A percentile compares a stretch with the other conserved stretches of the same genome.
These are phyloP conservation scores for Ganoderma multipileum DNA, from an alignment of 1,284 basidiomycete genomes.

Conservation along the genomic window DNA sequence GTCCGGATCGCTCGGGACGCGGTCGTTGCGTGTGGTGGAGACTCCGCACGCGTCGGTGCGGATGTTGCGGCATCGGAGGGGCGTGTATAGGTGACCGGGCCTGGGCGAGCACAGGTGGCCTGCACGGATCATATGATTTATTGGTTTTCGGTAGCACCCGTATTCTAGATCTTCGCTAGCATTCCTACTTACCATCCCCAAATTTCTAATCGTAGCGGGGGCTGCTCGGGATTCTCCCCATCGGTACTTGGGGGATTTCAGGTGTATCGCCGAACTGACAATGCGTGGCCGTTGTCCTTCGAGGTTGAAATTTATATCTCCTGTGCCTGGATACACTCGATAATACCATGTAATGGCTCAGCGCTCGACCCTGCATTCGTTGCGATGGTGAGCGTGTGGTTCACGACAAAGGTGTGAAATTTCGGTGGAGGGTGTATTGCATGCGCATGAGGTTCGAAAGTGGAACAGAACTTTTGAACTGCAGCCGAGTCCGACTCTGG, in stretches of 20 bases:
- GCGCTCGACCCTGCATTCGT: background rate
- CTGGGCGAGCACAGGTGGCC: background rate
- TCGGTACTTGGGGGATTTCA: background rate
- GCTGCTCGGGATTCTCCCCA: background rate
- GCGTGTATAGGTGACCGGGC: constrained; percentile 10
- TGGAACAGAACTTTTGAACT: background rate
- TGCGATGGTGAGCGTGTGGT: background rate
- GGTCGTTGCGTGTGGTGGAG: constrained; percentile 1
- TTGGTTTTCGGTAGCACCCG: constrained; percentile 8
- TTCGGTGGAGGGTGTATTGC: background rate
- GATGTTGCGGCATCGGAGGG: constrained; percentile 12
- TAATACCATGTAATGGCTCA: background rate
- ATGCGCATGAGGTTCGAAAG: background rate
- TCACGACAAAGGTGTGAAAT: background rate
- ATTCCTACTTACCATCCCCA: too few relatives aligned
- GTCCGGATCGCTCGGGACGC: background rate
- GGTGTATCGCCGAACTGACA: background rate
- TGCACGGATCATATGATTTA: constrained; percentile 4
- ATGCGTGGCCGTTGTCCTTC: background rate
- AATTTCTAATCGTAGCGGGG: background rate
- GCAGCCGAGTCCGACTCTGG: background rate
- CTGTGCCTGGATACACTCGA: background rate
- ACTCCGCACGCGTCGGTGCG: constrained; percentile 13
- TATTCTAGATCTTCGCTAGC: background rate
- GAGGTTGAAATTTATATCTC: background rate